Evolutionary conservation across 306 rosid species (phyloP).

Genomic region (Pyrus betulifolia): DNA sequence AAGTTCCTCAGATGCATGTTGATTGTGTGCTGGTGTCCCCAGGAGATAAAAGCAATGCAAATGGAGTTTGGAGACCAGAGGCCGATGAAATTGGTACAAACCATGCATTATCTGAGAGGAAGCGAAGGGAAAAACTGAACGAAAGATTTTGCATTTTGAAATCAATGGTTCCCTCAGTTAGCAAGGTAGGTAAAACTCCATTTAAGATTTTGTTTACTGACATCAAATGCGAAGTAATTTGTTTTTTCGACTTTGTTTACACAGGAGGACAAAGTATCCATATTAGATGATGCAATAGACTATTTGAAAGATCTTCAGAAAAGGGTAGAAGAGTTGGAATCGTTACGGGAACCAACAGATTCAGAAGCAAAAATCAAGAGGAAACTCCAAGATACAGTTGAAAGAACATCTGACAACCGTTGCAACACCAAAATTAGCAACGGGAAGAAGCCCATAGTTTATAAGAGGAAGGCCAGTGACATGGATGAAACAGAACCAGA

Average conservation of each 20-base stretch:
- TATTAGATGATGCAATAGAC: slow-evolving; percentile 69
- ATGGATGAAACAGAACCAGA: slow-evolving; percentile 36
- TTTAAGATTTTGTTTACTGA: not conserved
- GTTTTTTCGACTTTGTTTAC: slow-evolving; percentile 6
- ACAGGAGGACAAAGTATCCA: slow-evolving; percentile 82
- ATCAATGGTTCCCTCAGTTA: slow-evolving; percentile 66
- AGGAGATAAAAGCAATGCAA: slow-evolving; percentile 47
- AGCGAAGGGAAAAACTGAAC: slow-evolving; percentile 64
- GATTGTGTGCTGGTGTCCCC: slow-evolving; percentile 36
- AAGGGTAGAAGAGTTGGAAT: slow-evolving; percentile 62
- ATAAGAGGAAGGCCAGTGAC: slow-evolving; percentile 67
- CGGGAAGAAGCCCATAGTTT: slow-evolving; percentile 35
- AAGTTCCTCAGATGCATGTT: slow-evolving; percentile 68
- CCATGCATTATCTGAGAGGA: slow-evolving; percentile 62
- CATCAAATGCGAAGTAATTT: not conserved
- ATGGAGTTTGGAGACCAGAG: slow-evolving; percentile 49
- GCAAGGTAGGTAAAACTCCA: slow-evolving; percentile 42
- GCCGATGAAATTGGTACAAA: slow-evolving; percentile 52
- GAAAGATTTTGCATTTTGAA: slow-evolving; percentile 61
- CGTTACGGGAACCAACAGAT: slow-evolving; percentile 25
- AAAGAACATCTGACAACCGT: slow-evolving; percentile 59
- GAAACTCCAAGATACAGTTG: slow-evolving; percentile 44
- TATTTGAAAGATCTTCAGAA: slow-evolving; percentile 66
- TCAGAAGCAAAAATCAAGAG: slow-evolving; percentile 36
- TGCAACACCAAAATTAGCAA: slow-evolving; percentile 37